phyloP scores from a whole-genome alignment of 78 protist genomes.

The Bodo saltans region DNA sequence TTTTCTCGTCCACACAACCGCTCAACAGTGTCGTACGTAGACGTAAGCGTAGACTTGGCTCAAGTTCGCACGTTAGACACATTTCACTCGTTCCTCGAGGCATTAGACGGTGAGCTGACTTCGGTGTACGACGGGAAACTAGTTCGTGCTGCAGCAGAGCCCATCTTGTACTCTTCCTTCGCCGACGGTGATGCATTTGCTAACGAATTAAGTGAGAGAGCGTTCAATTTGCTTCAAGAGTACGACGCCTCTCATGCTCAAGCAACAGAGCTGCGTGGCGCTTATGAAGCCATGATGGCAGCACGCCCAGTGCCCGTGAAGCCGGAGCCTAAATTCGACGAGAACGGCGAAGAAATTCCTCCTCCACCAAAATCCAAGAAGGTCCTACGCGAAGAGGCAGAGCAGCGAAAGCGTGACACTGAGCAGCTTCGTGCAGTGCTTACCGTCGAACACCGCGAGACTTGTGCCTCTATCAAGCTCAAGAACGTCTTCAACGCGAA shows the following conservation, averaged over 20 bases:
- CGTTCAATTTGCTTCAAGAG: too few species aligned
- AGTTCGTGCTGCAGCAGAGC: too few species aligned
- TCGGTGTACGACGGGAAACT: too few species aligned
- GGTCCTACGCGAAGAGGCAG: neutral
- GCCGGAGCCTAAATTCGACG: neutral
- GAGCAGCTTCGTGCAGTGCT: neutral
- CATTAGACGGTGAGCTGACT: too few species aligned
- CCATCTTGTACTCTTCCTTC: too few species aligned
- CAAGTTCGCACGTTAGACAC: too few species aligned
- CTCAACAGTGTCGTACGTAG: too few species aligned
- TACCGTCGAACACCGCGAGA: neutral
- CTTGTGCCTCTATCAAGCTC: neutral
- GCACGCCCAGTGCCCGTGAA: neutral
- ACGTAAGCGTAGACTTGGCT: too few species aligned
- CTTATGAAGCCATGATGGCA: neutral
- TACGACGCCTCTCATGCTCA: neutral
- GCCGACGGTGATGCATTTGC: too few species aligned
- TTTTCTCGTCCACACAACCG: too few species aligned
- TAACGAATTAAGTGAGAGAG: too few species aligned
- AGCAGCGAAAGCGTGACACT: neutral
- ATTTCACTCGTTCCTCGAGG: too few species aligned
- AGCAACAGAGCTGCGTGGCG: neutral
- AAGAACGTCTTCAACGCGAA: neutral
- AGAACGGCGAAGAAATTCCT: neutral
- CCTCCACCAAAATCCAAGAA: neutral